Conservation (phyloP, 2,329 filamentous ascomycete species). For the Lachnellula occidentalis region DNA sequence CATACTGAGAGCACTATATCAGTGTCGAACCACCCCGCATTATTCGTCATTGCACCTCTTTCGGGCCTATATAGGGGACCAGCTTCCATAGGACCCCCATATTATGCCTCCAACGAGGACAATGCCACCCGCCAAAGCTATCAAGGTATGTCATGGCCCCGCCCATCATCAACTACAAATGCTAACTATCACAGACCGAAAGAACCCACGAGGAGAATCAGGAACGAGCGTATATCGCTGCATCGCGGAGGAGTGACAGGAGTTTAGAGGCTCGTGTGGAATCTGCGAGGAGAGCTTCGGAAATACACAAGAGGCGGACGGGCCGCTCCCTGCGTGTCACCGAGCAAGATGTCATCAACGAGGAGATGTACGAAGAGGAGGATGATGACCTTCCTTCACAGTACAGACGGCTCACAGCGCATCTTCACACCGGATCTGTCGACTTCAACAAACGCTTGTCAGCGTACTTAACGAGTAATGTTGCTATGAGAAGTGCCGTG, state of each 20-base stretch:
- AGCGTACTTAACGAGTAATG: slow-evolving; percentile 51
- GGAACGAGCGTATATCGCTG: slow-evolving; percentile 86
- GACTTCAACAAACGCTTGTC: slow-evolving; percentile 22
- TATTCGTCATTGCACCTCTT: too few relatives aligned
- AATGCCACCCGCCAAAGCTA: slow-evolving; percentile 13
- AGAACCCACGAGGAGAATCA: slow-evolving; percentile 77
- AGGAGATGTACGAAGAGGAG: slow-evolving; percentile 96
- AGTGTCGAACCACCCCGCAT: too few relatives aligned
- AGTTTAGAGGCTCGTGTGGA: slow-evolving; percentile 83
- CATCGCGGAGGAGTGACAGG: slow-evolving; percentile 79
- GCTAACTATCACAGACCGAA: slow-evolving; percentile 52
- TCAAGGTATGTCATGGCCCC: slow-evolving; percentile 5
- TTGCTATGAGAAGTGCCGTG: slow-evolving; percentile 48
- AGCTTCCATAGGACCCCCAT: neutral
- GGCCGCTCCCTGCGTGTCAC: slow-evolving; percentile 77
- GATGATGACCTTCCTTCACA: slow-evolving; percentile 72
- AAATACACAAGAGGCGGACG: slow-evolving; percentile 83
- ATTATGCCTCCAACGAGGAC: slow-evolving; percentile 9
- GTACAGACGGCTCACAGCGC: slow-evolving; percentile 57
- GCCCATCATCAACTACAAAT: neutral
- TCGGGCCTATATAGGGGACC: too few relatives aligned
- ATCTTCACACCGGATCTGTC: slow-evolving; percentile 37
- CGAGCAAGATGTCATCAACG: slow-evolving; percentile 79
- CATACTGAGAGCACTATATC: too few relatives aligned
- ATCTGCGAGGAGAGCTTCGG: slow-evolving; percentile 81